Percentiles rank a stretch among this genome's conserved stretches.
Conservation (phyloP, 2,329 filamentous ascomycete genomes). For the Clarireedia monteithiana region DNA sequence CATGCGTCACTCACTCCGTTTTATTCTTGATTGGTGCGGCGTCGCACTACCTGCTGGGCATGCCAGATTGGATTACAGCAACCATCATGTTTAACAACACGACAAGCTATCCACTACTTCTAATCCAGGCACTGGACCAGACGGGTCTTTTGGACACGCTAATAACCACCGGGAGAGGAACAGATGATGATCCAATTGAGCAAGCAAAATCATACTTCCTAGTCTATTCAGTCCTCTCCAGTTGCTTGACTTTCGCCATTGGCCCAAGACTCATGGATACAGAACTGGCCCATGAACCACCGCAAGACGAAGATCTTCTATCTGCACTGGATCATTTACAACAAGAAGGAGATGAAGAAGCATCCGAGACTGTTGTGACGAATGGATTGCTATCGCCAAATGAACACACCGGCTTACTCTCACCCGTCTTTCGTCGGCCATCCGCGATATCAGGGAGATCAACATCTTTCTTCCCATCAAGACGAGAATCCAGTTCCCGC, state of each 20-base stretch:
- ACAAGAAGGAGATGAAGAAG: conserved; percentile 12
- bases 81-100: conserved; percentile 44
- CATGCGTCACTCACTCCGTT: conserved; percentile 32
- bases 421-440: conserved; percentile 15
- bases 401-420: conserved; percentile 42
- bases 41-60: conserved; percentile 31
- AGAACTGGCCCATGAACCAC: conserved; percentile 31
- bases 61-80: conserved; percentile 39
- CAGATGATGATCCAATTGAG: conserved; percentile 40
- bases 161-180: conserved; percentile 36
- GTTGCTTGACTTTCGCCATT: conserved; percentile 56
- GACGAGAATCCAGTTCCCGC: conserved; percentile 8
- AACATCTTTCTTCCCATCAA: conserved; percentile 28
- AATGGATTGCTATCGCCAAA: conserved; percentile 29
- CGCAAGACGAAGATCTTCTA: conserved; percentile 17
- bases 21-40: conserved; percentile 36
- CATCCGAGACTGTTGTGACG: neutral
- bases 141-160: conserved; percentile 47
- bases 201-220: conserved; percentile 59
- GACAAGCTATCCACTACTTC: conserved; percentile 38
- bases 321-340: conserved; percentile 15
- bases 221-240: conserved; percentile 55
- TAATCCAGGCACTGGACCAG: conserved; percentile 32
- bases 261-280: conserved; percentile 50
- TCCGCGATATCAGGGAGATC: conserved; percentile 1